phyloP scores from a whole-genome alignment of 2,329 filamentous ascomycete species.

The Stenocarpella maydis region DNA sequence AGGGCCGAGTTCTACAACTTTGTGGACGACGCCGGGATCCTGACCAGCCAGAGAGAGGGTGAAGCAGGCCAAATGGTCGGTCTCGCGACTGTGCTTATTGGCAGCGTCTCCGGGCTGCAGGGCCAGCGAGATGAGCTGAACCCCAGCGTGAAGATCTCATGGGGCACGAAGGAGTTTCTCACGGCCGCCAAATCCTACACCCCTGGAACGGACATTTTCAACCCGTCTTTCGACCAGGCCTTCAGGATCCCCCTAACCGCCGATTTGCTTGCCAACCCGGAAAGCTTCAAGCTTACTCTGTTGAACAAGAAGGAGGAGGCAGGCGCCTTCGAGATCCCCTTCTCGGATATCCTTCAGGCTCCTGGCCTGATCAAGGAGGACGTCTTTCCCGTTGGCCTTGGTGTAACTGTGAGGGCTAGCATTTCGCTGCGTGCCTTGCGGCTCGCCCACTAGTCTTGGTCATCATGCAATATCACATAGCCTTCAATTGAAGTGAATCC shows the following conservation, averaged over 20 bases:
- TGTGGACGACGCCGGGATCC: conserved; percentile 45
- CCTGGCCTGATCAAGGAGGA: conserved; percentile 44
- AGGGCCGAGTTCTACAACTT: conserved; percentile 52
- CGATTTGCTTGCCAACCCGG: conserved; percentile 40
- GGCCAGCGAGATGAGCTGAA: conserved; percentile 53
- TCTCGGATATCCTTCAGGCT: conserved; percentile 45
- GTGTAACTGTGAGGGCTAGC: conserved; percentile 46
- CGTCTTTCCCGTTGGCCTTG: conserved; percentile 47
- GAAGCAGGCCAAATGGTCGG: conserved; percentile 47
- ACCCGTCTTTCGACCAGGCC: conserved; percentile 55
- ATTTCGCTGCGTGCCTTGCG: conserved; percentile 45
- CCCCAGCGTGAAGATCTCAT: conserved; percentile 54
- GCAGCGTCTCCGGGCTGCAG: conserved; percentile 50
- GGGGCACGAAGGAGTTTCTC: conserved; percentile 50
- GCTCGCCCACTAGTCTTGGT: conserved; percentile 2
- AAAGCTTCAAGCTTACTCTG: conserved; percentile 45
- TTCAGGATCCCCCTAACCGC: conserved; percentile 52
- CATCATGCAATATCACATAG: background rate
- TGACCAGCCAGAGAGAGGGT: conserved; percentile 41
- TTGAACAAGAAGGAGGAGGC: conserved; percentile 47
- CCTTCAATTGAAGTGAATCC: background rate
- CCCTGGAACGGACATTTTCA: conserved; percentile 57
- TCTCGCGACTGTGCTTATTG: conserved; percentile 53
- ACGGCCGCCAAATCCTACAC: conserved; percentile 53
- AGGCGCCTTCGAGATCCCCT: conserved; percentile 47